Evolutionary conservation across 441 rosid genomes (phyloP).

Genomic region (Eugenia klotzschiana): DNA sequence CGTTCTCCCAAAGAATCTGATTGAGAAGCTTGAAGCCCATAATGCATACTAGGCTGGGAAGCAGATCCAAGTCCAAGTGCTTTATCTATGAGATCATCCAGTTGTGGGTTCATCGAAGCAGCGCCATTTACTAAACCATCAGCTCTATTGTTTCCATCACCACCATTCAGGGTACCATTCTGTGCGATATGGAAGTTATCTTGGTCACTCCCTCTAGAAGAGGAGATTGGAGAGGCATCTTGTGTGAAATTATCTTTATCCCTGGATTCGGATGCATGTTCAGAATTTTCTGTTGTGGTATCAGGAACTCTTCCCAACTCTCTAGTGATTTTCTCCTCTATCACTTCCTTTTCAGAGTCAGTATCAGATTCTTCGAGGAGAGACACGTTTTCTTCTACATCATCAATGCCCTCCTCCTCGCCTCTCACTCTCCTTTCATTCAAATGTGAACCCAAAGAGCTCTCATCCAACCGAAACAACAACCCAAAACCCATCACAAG

Average conservation of each 20-base stretch:
- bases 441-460: constrained; percentile 92
- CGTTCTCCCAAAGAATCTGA: constrained; percentile 27
- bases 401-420: constrained; percentile 71
- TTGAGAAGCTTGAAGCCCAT: constrained; percentile 24
- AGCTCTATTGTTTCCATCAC: constrained; percentile 13
- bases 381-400: constrained; percentile 40
- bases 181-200: constrained; percentile 15
- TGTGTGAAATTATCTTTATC: neutral
- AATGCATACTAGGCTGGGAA: constrained; percentile 24
- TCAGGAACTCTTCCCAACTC: neutral
- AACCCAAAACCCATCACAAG: constrained; percentile 96
- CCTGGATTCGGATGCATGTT: neutral
- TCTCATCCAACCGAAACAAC: constrained; percentile 93
- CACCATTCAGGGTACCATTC: constrained; percentile 8
- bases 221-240: neutral
- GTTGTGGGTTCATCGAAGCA: constrained; percentile 44
- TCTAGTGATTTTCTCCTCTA: constrained; percentile 9
- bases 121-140: constrained; percentile 18
- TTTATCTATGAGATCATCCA: constrained; percentile 89
- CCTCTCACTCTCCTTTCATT: constrained; percentile 95
- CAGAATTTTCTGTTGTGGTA: neutral
- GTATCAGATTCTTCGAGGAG: constrained; percentile 32
- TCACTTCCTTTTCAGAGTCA: constrained; percentile 42
- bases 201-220: constrained; percentile 10
- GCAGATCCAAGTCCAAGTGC: constrained; percentile 85